phyloP scores from a whole-genome alignment of 441 rosid species.

The Breynia disticha region DNA sequence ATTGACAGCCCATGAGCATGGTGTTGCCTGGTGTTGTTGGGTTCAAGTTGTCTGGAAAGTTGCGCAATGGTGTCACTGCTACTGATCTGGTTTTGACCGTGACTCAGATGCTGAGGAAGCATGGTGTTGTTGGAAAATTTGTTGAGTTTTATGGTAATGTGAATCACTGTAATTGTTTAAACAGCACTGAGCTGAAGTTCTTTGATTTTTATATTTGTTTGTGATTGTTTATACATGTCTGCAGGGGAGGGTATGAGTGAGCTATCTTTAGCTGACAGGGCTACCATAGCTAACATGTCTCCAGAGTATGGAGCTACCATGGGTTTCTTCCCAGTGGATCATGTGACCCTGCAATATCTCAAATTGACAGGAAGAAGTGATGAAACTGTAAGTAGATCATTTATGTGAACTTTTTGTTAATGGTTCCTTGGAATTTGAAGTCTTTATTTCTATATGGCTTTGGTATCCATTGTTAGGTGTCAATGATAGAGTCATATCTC shows the following conservation, averaged over 20 bases:
- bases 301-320: constrained; percentile 99
- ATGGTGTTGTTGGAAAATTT: constrained; percentile 98
- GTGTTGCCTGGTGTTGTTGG: constrained; percentile 99
- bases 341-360: constrained; percentile 87
- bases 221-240: constrained; percentile 10
- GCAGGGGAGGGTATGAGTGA: constrained; percentile 90
- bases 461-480: constrained; percentile 38
- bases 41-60: constrained; percentile 78
- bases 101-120: constrained; percentile 97
- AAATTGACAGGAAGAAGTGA: constrained; percentile 98
- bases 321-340: constrained; percentile 99
- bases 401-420: background rate
- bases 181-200: background rate
- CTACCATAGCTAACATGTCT: constrained; percentile 99
- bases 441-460: constrained; percentile 17
- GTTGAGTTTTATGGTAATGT: constrained; percentile 93
- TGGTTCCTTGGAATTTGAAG: constrained; percentile 9
- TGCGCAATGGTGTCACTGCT: constrained; percentile 88
- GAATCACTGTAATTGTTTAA: background rate
- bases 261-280: constrained; percentile 97
- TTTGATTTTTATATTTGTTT: background rate
- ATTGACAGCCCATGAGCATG: constrained; percentile 96
- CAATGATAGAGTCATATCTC: constrained; percentile 89
- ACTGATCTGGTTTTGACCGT: constrained; percentile 97
- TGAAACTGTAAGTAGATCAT: constrained; percentile 63